These are phyloP conservation scores for Trypanosoma rangeli DNA, from an alignment of 208 protist species.

Conservation along the genomic window DNA sequence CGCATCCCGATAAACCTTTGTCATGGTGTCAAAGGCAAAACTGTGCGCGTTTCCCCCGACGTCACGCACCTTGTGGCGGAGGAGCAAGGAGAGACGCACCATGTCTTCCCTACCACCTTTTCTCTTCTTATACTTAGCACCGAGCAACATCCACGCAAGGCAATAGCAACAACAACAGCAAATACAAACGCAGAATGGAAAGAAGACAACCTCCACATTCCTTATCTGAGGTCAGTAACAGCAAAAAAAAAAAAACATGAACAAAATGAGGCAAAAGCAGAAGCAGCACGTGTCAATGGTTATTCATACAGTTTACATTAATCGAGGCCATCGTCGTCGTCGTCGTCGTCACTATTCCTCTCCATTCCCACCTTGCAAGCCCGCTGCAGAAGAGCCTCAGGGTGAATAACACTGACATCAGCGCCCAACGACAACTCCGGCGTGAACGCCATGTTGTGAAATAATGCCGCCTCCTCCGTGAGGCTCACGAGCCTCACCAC, in stretches of 20 bases:
- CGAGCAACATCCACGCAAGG: neutral
- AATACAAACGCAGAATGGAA: constrained; percentile 3
- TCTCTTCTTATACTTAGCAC: neutral
- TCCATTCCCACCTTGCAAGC: neutral
- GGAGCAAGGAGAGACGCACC: constrained; percentile 17
- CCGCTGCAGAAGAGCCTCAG: constrained; percentile 1
- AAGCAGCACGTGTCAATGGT: neutral
- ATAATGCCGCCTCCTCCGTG: constrained; percentile 52
- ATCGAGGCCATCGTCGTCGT: constrained; percentile 17
- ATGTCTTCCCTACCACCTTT: constrained; percentile 17
- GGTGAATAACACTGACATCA: constrained; percentile 16
- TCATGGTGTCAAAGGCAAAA: constrained; percentile 76
- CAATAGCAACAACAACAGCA: constrained; percentile 2
- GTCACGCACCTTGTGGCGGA: constrained; percentile 48
- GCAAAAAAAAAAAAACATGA: constrained; percentile 5
- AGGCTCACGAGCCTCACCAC: constrained; percentile 53
- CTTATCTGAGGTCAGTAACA: neutral
- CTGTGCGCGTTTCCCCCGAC: constrained; percentile 45
- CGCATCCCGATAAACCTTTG: constrained; percentile 68
- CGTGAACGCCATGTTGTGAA: constrained; percentile 23
- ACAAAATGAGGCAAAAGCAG: neutral
- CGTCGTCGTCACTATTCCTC: neutral
- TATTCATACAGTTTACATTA: constrained; percentile 9
- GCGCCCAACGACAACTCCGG: constrained; percentile 11
- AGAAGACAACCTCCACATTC: constrained; percentile 6